These are phyloP conservation scores for Mortierella alpina DNA, from an alignment of 192 early-diverging fungal genomes.

Conservation along the genomic window DNA sequence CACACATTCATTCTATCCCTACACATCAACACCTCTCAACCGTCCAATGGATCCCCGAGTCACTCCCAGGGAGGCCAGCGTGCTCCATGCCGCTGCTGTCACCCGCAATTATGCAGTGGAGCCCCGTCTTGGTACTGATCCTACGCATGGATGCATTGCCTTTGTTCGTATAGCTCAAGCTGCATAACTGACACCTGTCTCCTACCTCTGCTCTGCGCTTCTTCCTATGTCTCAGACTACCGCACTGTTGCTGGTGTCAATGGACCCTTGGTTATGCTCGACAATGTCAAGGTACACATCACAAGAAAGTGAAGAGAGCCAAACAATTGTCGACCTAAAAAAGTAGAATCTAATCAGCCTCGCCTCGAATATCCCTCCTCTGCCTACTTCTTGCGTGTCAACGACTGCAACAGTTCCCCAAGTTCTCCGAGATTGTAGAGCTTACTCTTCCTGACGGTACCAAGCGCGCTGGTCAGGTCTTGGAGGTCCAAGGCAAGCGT, in stretches of 20 bases:
- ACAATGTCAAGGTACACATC: constrained; percentile 91
- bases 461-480: constrained; percentile 94
- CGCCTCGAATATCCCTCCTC: background rate
- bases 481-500: constrained; percentile 96
- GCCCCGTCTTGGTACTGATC: constrained; percentile 83
- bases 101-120: constrained; percentile 87
- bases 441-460: constrained; percentile 97
- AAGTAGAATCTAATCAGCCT: background rate
- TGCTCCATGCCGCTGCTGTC: constrained; percentile 86
- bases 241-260: constrained; percentile 97
- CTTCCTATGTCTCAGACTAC: constrained; percentile 77
- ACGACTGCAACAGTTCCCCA: constrained; percentile 76
- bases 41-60: constrained; percentile 50
- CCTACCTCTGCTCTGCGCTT: background rate
- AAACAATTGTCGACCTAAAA: background rate
- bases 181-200: background rate
- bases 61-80: constrained; percentile 73
- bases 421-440: constrained; percentile 97
- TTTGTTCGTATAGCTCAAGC: background rate
- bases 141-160: background rate
- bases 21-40: background rate
- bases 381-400: background rate
- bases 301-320: background rate
- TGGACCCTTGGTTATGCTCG: constrained; percentile 97
- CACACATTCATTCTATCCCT: constrained; percentile 1